phyloP scores from a whole-genome alignment of 148 eudicot species.

The Talinum fruticosum region DNA sequence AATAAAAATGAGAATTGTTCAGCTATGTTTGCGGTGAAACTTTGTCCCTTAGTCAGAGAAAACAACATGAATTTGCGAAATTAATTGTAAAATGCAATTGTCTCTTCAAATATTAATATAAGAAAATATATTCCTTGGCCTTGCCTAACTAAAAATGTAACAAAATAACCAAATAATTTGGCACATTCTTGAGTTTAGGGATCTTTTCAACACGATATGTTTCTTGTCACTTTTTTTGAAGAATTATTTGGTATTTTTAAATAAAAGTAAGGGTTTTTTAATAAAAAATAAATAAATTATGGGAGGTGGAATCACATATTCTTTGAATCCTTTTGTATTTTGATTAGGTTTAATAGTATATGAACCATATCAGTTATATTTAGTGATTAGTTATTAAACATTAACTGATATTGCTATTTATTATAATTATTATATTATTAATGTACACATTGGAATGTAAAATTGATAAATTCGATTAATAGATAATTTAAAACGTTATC shows the following conservation, averaged over 20 bases:
- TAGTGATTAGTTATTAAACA: too few relatives aligned
- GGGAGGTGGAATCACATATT: neutral
- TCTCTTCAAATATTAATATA: neutral
- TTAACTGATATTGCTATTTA: too few relatives aligned
- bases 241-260: neutral
- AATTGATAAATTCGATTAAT: too few relatives aligned
- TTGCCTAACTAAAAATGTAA: neutral
- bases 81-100: neutral
- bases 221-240: neutral
- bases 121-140: neutral
- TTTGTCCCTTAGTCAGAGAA: neutral
- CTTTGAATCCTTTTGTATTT: too few relatives aligned
- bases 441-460: too few relatives aligned
- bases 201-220: neutral
- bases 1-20: neutral
- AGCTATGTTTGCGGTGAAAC: conserved; percentile 4
- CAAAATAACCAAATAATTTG: neutral
- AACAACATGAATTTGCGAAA: neutral
- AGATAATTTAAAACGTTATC: too few relatives aligned
- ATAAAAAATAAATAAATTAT: too few relatives aligned
- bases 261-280: too few relatives aligned
- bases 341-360: too few relatives aligned
- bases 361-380: too few relatives aligned
- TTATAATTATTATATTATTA: too few relatives aligned
- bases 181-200: neutral